phyloP scores from a whole-genome alignment of 345 rosid genomes.

The Schrenkiella parvula region DNA sequence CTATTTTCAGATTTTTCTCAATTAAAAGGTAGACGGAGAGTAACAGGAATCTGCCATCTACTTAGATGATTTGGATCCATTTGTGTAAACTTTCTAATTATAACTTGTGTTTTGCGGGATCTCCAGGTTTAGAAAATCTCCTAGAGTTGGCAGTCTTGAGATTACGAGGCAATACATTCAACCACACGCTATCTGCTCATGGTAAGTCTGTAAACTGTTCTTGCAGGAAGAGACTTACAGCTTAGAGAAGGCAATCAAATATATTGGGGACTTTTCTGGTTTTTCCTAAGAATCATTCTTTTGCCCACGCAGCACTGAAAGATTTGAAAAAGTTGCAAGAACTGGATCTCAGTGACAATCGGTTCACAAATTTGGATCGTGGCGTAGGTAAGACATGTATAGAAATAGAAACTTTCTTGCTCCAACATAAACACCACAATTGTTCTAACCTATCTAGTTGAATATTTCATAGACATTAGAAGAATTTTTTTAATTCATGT shows the following conservation, averaged over 20 bases:
- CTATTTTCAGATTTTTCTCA: conserved; percentile 2
- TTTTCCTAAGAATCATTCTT: not conserved
- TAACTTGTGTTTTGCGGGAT: not conserved
- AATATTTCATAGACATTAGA: not conserved
- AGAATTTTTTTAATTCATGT: not conserved
- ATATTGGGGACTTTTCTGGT: not conserved
- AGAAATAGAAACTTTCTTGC: not conserved
- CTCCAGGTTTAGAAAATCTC: conserved; percentile 16
- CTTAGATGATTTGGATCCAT: not conserved
- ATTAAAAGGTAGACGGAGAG: not conserved
- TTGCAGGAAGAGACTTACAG: not conserved
- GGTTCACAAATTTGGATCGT: not conserved
- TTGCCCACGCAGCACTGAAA: conserved; percentile 7
- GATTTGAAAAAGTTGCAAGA: conserved; percentile 15
- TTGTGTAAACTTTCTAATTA: not conserved
- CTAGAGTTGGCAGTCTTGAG: conserved; percentile 6
- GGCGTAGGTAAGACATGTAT: conserved; percentile 3
- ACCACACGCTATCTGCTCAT: conserved; percentile 5
- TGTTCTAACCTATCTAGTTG: not conserved
- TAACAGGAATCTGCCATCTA: not conserved
- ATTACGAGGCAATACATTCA: conserved; percentile 5
- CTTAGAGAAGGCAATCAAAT: not conserved
- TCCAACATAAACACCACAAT: not conserved
- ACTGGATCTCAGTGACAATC: conserved; percentile 16
- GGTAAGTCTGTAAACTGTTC: conserved; percentile 5